Conservation (phyloP, 2,329 filamentous ascomycete species). For the Aspergillus candidus region DNA sequence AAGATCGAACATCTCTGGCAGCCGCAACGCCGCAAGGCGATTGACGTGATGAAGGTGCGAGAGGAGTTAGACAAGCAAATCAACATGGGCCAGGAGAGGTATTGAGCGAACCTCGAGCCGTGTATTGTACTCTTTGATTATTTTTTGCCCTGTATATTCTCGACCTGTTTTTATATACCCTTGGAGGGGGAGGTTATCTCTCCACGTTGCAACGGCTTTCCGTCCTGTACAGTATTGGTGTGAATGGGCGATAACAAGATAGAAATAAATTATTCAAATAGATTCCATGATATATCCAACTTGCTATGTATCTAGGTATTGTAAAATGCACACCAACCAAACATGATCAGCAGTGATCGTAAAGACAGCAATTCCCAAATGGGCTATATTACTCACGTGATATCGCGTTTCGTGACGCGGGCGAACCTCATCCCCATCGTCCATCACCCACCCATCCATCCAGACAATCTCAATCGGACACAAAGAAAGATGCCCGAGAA, state of each 20-base stretch:
- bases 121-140: conserved; percentile 23
- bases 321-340: too few species aligned
- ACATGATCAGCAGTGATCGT: too few species aligned
- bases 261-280: neutral
- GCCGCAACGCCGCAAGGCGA: conserved; percentile 28
- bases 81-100: conserved; percentile 13
- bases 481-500: conserved; percentile 22
- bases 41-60: conserved; percentile 32
- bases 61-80: conserved; percentile 35
- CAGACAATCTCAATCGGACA: too few species aligned
- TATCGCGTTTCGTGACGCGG: conserved; percentile 13
- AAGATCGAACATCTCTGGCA: conserved; percentile 38
- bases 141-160: conserved; percentile 18
- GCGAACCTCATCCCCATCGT: too few species aligned
- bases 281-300: too few species aligned
- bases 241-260: neutral
- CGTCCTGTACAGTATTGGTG: too few species aligned
- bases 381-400: conserved; percentile 19
- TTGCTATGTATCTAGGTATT: too few species aligned
- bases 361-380: too few species aligned
- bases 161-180: conserved; percentile 1
- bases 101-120: neutral
- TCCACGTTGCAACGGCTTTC: too few species aligned
- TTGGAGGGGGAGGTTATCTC: conserved; percentile 4
- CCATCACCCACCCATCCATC: too few species aligned